These are phyloP conservation scores for Phytopythium mirpurense DNA, from an alignment of 352 stramenopile genomes.

Conservation along the genomic window DNA sequence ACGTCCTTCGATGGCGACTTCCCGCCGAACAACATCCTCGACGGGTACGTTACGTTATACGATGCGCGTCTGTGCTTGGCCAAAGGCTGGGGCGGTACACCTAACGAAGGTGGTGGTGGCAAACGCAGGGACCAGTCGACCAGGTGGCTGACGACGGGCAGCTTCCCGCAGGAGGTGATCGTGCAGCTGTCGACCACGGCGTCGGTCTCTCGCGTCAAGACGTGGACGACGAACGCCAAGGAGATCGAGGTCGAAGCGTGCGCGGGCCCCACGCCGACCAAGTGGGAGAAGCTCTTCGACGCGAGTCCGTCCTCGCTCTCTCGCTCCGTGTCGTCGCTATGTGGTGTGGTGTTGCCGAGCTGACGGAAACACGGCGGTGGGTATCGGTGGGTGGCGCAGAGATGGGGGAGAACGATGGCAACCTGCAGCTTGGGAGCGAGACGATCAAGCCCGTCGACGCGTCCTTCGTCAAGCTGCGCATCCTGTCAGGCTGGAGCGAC, in stretches of 20 bases:
- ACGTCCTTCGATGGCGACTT: constrained; percentile 72
- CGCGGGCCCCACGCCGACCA: constrained; percentile 57
- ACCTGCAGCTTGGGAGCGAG: constrained; percentile 76
- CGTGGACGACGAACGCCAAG: constrained; percentile 74
- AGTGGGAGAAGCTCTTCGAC: constrained; percentile 80
- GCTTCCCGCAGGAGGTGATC: constrained; percentile 77
- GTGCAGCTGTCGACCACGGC: constrained; percentile 74
- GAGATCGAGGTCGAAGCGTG: constrained; percentile 67
- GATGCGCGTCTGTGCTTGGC: background rate
- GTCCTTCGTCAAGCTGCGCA: constrained; percentile 82
- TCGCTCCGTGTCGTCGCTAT: background rate
- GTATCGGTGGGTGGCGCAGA: constrained; percentile 31
- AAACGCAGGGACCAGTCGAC: constrained; percentile 53
- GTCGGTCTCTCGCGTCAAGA: constrained; percentile 74
- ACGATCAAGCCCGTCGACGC: constrained; percentile 63
- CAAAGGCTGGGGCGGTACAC: too few species aligned
- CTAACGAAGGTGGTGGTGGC: background rate
- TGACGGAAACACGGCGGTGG: background rate
- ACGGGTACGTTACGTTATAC: constrained; percentile 36
- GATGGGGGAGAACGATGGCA: constrained; percentile 73
- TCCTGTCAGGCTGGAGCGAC: constrained; percentile 78
- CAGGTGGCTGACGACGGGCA: constrained; percentile 81
- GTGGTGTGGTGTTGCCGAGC: background rate
- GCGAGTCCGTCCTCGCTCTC: constrained; percentile 39
- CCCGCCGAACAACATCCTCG: constrained; percentile 71